Base-by-base conservation (phyloP, 2,329 filamentous ascomycete genomes). In the Trichoderma brevicompactum region DNA sequence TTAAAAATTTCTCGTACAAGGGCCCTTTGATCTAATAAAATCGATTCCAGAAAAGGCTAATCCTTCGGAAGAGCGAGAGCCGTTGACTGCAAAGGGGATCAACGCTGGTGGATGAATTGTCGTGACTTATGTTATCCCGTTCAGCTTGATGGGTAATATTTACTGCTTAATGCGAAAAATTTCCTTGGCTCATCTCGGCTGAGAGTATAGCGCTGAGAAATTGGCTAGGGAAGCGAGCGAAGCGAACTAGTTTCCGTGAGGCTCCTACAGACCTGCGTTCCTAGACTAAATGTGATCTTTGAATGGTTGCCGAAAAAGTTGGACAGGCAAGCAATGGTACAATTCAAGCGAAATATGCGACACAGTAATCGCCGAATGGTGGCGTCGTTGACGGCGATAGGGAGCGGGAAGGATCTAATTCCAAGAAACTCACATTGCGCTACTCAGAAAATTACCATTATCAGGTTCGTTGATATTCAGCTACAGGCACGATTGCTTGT, bases 321-420 rank as follows among this genome's bases (percentile, higher is more conserved):
- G 15, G 48, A 28, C 15, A 17, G 6, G 23, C 8, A 44, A 28
- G 38, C 40, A 17, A 34, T 56, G 19, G 23, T 6, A 15, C 53
- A 41, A 56, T 56, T 32, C n/a, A 19, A 44, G 23, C 5, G 17
- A 9, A 17, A 12, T 9, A 32, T 43, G 38, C 5, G 40, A 15
- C 38, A 43, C 53, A 43, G 53, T 44, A 56, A 56, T 41, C 53
- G 38, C 53, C 53, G 53, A 44, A 38, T 56, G 53, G 53, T 7
- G 54, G 54, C 28, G 12, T 19, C n/a, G 19, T 4, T 36, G 5
- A 19, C 54, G 54, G 54, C 23, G 54, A 58, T 58, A 58, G 40
- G 41, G 1, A 7, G 28, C 54, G 54, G 41, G 40, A 56, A 56
- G 53, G 53, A 56, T 56, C 53, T 9, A 34, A 23, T 43, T 56